Conservation (phyloP, 2,329 filamentous ascomycete species). For the Phyllosticta capitalensis region DNA sequence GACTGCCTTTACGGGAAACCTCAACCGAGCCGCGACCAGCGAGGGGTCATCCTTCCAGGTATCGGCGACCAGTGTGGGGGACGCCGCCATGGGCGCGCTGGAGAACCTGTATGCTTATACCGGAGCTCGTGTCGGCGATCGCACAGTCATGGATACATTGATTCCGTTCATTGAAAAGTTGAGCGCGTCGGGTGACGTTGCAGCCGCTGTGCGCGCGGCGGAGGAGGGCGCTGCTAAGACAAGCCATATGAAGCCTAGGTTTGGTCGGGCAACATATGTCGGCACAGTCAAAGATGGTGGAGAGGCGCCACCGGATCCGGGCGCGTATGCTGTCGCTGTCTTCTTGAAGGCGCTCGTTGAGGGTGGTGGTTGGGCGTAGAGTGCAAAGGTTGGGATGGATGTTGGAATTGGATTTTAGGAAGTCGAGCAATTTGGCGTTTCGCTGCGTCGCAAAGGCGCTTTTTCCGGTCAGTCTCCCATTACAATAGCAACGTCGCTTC, state of each 20-base stretch:
- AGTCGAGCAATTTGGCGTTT: background rate
- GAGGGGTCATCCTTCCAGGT: conserved; percentile 26
- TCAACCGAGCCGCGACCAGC: conserved; percentile 46
- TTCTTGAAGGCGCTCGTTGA: conserved; percentile 58
- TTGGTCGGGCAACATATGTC: conserved; percentile 76
- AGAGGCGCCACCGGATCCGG: conserved; percentile 51
- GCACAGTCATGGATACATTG: conserved; percentile 83
- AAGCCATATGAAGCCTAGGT: conserved; percentile 79
- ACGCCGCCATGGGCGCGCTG: conserved; percentile 35
- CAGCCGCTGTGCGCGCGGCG: conserved; percentile 64
- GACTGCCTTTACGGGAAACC: conserved; percentile 55
- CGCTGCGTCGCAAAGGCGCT: background rate
- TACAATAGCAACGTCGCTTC: too few species aligned
- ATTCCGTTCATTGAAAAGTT: conserved; percentile 75
- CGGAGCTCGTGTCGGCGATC: conserved; percentile 74
- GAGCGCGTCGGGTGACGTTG: conserved; percentile 50
- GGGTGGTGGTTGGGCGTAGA: conserved; percentile 7
- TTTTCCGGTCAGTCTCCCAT: background rate
- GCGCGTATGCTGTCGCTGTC: conserved; percentile 64
- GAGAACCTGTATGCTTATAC: conserved; percentile 57
- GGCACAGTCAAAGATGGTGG: conserved; percentile 52
- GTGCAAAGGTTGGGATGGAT: too few species aligned
- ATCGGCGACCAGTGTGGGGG: conserved; percentile 26
- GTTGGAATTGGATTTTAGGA: background rate
- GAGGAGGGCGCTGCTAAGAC: conserved; percentile 68